These are phyloP conservation scores for Orbilia quercus DNA, from an alignment of 2,329 filamentous ascomycete genomes.

Conservation along the genomic window DNA sequence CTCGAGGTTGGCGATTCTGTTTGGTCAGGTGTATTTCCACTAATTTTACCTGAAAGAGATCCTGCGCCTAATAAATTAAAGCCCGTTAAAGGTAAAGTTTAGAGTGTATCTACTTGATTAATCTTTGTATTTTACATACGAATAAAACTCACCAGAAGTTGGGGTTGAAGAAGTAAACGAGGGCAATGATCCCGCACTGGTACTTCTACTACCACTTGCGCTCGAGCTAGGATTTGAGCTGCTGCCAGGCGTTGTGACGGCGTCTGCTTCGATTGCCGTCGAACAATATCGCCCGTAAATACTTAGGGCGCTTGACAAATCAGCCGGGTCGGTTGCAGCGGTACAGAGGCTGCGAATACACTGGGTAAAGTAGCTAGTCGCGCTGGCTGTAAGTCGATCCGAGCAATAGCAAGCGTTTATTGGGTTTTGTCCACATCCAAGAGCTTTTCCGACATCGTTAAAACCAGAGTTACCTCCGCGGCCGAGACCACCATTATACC, in stretches of 20 bases:
- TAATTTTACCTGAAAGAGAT: neutral
- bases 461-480: slow-evolving; percentile 52
- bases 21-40: neutral
- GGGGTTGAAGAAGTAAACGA: neutral
- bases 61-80: neutral
- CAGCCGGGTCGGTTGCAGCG: slow-evolving; percentile 56
- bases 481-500: slow-evolving; percentile 60
- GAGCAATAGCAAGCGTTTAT: slow-evolving; percentile 60
- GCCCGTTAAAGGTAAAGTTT: neutral
- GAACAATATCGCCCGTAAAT: slow-evolving; percentile 59
- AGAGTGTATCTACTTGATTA: no score
- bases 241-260: neutral
- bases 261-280: slow-evolving; percentile 57
- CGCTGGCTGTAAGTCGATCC: slow-evolving; percentile 57
- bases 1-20: slow-evolving; percentile 7
- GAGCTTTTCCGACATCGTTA: slow-evolving; percentile 48
- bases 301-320: slow-evolving; percentile 58
- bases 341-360: slow-evolving; percentile 59
- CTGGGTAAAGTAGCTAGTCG: slow-evolving; percentile 59
- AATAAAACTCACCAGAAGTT: neutral
- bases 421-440: slow-evolving; percentile 59
- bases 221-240: neutral
- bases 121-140: no score
- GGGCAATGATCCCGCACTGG: neutral
- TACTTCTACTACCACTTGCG: slow-evolving; percentile 4